Base-by-base conservation (phyloP, 139 green algal species). In the Tetradesmus lagerheimii region DNA sequence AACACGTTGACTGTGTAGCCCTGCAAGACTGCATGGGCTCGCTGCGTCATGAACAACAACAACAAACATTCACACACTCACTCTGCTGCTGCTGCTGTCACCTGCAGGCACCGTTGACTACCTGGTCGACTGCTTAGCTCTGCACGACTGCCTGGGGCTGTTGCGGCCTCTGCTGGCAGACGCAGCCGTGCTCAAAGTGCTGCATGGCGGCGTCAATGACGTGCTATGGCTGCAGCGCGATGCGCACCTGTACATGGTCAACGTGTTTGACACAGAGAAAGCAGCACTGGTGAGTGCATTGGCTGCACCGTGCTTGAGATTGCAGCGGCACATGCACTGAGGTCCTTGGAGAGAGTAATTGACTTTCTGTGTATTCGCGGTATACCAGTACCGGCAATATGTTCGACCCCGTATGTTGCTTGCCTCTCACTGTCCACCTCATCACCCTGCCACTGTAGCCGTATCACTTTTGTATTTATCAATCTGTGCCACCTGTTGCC, bases 181-280 rank as follows among this genome's bases (percentile, higher is more conserved):
- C 89, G 80, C 93, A 66, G 23, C 12, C 43, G 53, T 89, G 37
- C 64, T 77, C 11, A 90, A 93, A 94, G 94, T 98, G 37, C 64
- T 98, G 38, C 96, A 98, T 86, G 96, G 96, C n/a, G 92, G 91
- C 53, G 89, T 90, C 74, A 97, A 96, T 77, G 96, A 98, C 34
- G 91, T 98, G 39, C n/a, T 94, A 9, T 98, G 96, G 96, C 93
- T 98, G 83, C 96, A 98, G 87, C 91, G 95, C 0, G 95, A 98
- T 83, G 95, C 95, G 76, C 83, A 93, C 41, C 66, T 96, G 0
- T 96, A 96, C 92, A 80, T 96, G 43, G 95, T 97, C 88, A 98
- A 98, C 89, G 75, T 97, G 0, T 97, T 98, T 89, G 96, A 98
- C 93, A 98, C 96, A 6, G 94, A 97, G 78, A 95, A 97, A 86